Percentiles rank a stretch among this genome's conserved stretches.
phyloP scores from a whole-genome alignment of 2,329 filamentous ascomycete species.

The Aaosphaeria pasadenensis region DNA sequence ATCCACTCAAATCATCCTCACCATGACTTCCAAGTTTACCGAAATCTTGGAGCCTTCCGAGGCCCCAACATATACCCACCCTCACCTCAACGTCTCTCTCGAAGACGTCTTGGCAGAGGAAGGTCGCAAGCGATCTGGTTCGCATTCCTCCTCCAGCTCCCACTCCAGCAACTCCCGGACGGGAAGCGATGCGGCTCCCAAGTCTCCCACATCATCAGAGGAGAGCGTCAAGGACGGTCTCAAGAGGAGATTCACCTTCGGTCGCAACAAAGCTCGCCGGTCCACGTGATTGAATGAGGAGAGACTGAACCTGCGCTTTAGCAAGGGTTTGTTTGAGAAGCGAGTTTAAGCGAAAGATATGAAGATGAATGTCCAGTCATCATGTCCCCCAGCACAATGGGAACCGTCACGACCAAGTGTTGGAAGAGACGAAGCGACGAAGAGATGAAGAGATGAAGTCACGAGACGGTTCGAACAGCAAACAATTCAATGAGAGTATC shows the following conservation, averaged over 20 bases:
- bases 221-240: constrained; percentile 23
- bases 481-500: no score
- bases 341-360: background rate
- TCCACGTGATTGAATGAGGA: constrained; percentile 4
- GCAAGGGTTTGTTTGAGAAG: constrained; percentile 5
- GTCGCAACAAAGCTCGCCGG: constrained; percentile 30
- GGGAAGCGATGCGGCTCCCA: constrained; percentile 19
- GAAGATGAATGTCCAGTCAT: no score
- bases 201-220: constrained; percentile 18
- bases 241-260: constrained; percentile 26
- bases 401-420: constrained; percentile 24
- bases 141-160: constrained; percentile 28
- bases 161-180: constrained; percentile 13
- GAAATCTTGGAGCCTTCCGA: constrained; percentile 36
- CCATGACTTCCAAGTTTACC: constrained; percentile 37
- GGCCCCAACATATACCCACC: constrained; percentile 32
- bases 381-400: background rate
- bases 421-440: constrained; percentile 20
- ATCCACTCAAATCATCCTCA: constrained; percentile 1
- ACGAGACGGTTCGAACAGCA: no score
- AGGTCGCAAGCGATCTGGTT: constrained; percentile 30
- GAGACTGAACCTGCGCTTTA: background rate
- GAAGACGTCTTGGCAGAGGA: constrained; percentile 40
- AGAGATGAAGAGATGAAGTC: background rate
- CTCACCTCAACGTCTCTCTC: constrained; percentile 38